Evolutionary conservation across 1,284 basidiomycete genomes (phyloP), one percentile per base, ranked within the genome.

Genomic region (Cryptococcus sp.): DNA sequence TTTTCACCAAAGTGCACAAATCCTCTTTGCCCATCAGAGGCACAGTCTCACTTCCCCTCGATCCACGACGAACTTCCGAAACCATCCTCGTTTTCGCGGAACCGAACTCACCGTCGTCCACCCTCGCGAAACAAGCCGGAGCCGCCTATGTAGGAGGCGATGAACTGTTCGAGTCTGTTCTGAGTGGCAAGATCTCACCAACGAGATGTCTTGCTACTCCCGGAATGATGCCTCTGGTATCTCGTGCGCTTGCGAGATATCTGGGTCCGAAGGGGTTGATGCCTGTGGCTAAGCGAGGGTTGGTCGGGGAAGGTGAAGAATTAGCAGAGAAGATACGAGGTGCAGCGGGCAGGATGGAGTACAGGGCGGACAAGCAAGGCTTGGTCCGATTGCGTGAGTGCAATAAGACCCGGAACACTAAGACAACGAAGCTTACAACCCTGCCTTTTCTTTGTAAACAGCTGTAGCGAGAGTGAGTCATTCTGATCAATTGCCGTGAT

Each of bases 241-340:
- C 89, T 23, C 86, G 87, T 15, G 85, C 85, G 66, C 83, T 98
- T 7, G 94, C 93, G 37, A 87, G 94, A 65, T 85, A 91, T 59
- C 83, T 99, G 25, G 96, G 95, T 72, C 94, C 93, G 44, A 87
- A 91, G 60, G 94, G 94, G 61, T 79, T 99, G 53, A 98, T 99
- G 93, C 95, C 95, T 16, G 91, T 89, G 8, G 89, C 89, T 61
- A 88, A 94, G 77, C 85, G 95, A 64, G 95, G 95, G 3, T 96
- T 94, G 0, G 95, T 98, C 8, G 91, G 90, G 0, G 88, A 92
- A 54, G 90, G 95, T 59, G 62, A 63, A 37, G 70, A 74, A 47
- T 82, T 96, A 56, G 86, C 81, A 16, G 85, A 86, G 16, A 92
- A 89, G 58, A 87, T 99, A 58, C 83, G 85, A 65, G 86, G 87